Base-by-base conservation (phyloP, 495 filamentous ascomycete genomes). In the Durotheca rogersii region DNA sequence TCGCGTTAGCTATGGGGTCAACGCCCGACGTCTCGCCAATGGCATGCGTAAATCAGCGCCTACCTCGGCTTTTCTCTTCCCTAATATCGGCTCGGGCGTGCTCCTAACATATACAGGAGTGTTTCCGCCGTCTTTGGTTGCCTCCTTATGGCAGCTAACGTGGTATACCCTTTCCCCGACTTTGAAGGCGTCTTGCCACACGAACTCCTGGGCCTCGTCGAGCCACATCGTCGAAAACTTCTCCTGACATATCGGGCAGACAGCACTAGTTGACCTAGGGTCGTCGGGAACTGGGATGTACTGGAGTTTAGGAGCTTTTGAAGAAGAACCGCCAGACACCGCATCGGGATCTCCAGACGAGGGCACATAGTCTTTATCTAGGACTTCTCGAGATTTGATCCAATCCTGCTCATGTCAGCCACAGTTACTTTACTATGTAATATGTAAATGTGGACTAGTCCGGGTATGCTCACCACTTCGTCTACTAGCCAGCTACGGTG, bases 221-320 rank as follows among this genome's bases (percentile, higher is more conserved):
- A 89, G 84, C 88, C 89, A 97, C 27, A 76, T 75, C 51, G 82
- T 90, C 67, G 93, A 85, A 47, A 97, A 95, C 55, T 86, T 85
- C 70, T 98, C 93, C 66, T 96, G 90, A 66, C 93, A 97, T 56
- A 98, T 93, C 23, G 89, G 88, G 58, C 93, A 98, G 2, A 86
- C 78, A 18, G 76, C 81, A 54, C 84, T 87, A 12, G 83, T 80
- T 23, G 86, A 69, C 3, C 77, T 74, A 16, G 85, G 80, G 58
- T 91, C 87, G 41, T 87, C 85, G 1, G 91, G 93, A 6, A 90
- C 91, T 6, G 82, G 81, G 18, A 98, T 83, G 66, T 85, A 95
- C 61, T 84, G 80, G 49, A 83, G 72, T 53, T 86, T 80, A 2
- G 84, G 78, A n/a, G 46, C n/a, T 45, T 70, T 65, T 12, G 53